Evolutionary conservation across 139 green algal genomes (phyloP), one percentile per base, ranked within the genome.

Genomic region (Coelastrella sp.): DNA sequence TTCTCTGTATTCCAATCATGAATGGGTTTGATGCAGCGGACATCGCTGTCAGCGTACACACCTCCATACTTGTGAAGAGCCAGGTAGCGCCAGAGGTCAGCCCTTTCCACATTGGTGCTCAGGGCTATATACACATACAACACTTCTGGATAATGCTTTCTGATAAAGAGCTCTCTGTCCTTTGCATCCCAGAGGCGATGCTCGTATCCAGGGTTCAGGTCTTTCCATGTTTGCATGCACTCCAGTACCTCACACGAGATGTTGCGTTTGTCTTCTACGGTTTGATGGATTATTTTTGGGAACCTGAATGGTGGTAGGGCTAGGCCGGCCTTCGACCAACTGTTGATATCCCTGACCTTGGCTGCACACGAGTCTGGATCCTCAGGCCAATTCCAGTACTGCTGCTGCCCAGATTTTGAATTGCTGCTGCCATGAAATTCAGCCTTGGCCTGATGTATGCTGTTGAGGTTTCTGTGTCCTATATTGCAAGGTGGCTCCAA

Each of bases 61-160:
- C 88, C 88, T 56, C 88, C 88, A 57, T 82, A 83, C 3, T 56
- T 72, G 80, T 82, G 82, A 57, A 91, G 65, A 24, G 73, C 88
- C 10, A 87, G 56, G 68, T 91, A 91, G 14, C 88, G 88, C 88
- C 88, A 91, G 60, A 91, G 65, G 88, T 91, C 88, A 49, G 88
- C 68, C 11, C 88, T 22, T 66, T 91, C 88, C 65, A 91, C 88
- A 35, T 85, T 85, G 15, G 86, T 85, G 73, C 25, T 57, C 10
- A 90, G 75, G 0, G 17, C 14, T 61, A 22, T 10, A 58, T 75
- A 90, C 75, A 85, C 57, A 27, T 10, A 14, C 15, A 86, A 22
- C 6, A 82, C 22, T n/a, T 89, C 85, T 8, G 85, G 85, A 63
- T 89, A 82, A 59, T 83, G n/a, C 10, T 8, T 27, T 19, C 20